Evolutionary conservation across 306 rosid genomes (phyloP).

Genomic region (Inga leiocalycina): DNA sequence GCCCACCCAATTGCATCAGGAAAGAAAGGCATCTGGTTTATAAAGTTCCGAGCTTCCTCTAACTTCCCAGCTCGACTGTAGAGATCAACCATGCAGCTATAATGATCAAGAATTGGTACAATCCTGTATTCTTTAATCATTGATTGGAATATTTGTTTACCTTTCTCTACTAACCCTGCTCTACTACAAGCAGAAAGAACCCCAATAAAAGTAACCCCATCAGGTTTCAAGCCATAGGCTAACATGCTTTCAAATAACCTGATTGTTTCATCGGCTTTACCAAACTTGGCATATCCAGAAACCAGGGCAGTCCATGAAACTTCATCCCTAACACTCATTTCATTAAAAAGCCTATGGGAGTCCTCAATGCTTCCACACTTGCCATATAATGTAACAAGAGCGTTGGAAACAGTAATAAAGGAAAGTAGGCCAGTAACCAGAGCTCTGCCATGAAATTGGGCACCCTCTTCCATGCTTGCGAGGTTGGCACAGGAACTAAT

Average conservation of each 20-base stretch:
- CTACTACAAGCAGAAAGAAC: constrained; percentile 95
- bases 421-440: constrained; percentile 72
- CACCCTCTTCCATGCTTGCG: constrained; percentile 95
- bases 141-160: constrained; percentile 61
- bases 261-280: constrained; percentile 77
- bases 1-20: constrained; percentile 95
- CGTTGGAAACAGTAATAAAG: constrained; percentile 78
- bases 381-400: constrained; percentile 80
- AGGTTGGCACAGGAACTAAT: constrained; percentile 93
- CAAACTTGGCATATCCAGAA: constrained; percentile 82
- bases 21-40: constrained; percentile 65
- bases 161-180: constrained; percentile 88
- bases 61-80: constrained; percentile 84
- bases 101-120: constrained; percentile 69
- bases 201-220: constrained; percentile 86
- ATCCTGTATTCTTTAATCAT: constrained; percentile 76
- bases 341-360: constrained; percentile 65
- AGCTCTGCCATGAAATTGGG: constrained; percentile 84
- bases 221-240: constrained; percentile 67
- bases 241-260: constrained; percentile 72
- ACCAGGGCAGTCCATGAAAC: constrained; percentile 96
- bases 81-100: constrained; percentile 90
- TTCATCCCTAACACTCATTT: constrained; percentile 70
- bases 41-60: constrained; percentile 76
- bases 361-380: constrained; percentile 86